These are phyloP conservation scores for Leccinum incarnatum DNA, from an alignment of 768 basidiomycete species.

Conservation along the genomic window DNA sequence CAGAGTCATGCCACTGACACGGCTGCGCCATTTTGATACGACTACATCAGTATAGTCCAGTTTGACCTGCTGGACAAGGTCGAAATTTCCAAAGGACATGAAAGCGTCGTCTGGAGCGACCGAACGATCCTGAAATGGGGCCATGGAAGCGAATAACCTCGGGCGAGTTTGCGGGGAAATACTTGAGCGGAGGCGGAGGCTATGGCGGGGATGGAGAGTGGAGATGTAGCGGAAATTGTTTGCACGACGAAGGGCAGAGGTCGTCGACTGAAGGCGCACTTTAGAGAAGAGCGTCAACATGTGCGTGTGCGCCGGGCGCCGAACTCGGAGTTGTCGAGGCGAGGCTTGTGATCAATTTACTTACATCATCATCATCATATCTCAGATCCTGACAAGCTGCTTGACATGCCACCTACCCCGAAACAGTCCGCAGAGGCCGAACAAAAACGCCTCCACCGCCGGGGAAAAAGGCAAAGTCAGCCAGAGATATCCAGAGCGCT, in stretches of 20 bases:
- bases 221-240: not conserved
- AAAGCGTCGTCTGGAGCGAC: conserved; percentile 12
- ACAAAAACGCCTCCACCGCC: conserved; percentile 40
- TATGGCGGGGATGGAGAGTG: conserved; percentile 1
- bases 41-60: conserved; percentile 76
- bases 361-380: conserved; percentile 16
- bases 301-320: not conserved
- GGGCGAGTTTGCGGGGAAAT: not conserved
- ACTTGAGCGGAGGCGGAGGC: not conserved
- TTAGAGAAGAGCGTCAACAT: conserved; percentile 34
- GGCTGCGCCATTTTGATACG: conserved; percentile 87
- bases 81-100: conserved; percentile 71
- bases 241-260: conserved; percentile 15
- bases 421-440: conserved; percentile 58
- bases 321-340: not conserved
- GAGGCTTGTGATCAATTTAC: not conserved
- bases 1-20: conserved; percentile 82
- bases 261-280: conserved; percentile 8
- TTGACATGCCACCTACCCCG: conserved; percentile 37
- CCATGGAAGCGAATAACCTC: conserved; percentile 29
- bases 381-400: not conserved
- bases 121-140: conserved; percentile 21
- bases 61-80: conserved; percentile 73
- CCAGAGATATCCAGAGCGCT: conserved; percentile 1
- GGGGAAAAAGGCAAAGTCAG: conserved; percentile 39